Evolutionary conservation across 768 basidiomycete species (phyloP).

Genomic region (Lyophyllum shimeji): DNA sequence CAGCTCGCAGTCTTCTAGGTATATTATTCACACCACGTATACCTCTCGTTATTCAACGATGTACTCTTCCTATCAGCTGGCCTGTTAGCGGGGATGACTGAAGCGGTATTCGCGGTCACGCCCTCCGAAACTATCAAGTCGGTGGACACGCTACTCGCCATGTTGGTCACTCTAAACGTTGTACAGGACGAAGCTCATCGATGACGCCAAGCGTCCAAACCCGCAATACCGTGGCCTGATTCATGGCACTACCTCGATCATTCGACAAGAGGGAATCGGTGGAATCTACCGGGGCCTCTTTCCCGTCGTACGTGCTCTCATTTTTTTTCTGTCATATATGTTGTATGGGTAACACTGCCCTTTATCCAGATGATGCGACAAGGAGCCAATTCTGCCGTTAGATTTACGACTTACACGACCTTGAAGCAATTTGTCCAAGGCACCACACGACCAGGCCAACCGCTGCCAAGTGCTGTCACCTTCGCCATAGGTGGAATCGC

Average conservation of each 20-base stretch:
- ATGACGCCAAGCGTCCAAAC: slow-evolving; percentile 82
- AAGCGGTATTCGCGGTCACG: slow-evolving; percentile 93
- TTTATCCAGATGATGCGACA: slow-evolving; percentile 85
- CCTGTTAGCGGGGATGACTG: slow-evolving; percentile 85
- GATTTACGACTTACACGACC: slow-evolving; percentile 94
- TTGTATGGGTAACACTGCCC: no score
- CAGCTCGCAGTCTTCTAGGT: slow-evolving; percentile 84
- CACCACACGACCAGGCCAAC: slow-evolving; percentile 77
- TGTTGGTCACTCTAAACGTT: background rate
- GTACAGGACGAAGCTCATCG: slow-evolving; percentile 91
- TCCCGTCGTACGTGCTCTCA: slow-evolving; percentile 72
- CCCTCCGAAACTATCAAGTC: slow-evolving; percentile 99
- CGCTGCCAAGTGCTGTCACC: slow-evolving; percentile 83
- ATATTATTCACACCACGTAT: slow-evolving; percentile 7
- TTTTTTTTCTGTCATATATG: background rate
- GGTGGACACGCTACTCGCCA: slow-evolving; percentile 23
- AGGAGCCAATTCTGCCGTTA: slow-evolving; percentile 95
- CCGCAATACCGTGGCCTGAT: slow-evolving; percentile 87
- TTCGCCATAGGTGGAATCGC: slow-evolving; percentile 94
- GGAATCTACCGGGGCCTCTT: slow-evolving; percentile 92
- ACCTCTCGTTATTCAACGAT: background rate
- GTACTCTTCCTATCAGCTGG: slow-evolving; percentile 48
- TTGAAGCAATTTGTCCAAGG: slow-evolving; percentile 93
- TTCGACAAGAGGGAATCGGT: slow-evolving; percentile 78
- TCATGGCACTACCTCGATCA: slow-evolving; percentile 80